These are phyloP conservation scores for Penicillium argentinense DNA, from an alignment of 495 filamentous ascomycete genomes.

Conservation along the genomic window DNA sequence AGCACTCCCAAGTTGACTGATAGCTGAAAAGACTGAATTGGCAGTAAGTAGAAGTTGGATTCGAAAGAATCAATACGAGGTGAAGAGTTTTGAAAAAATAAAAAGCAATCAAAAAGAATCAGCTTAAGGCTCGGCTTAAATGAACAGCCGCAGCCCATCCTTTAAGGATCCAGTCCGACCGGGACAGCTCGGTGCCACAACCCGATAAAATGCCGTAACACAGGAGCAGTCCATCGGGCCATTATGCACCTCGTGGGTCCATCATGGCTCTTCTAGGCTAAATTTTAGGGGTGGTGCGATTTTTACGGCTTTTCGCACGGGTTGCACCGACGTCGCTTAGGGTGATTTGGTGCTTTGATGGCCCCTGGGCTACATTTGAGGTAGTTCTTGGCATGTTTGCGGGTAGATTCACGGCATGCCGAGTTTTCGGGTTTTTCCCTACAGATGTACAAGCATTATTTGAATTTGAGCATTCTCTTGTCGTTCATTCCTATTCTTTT, in stretches of 20 bases:
- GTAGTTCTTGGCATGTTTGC: background rate
- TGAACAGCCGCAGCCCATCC: conserved; percentile 10
- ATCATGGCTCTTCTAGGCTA: background rate
- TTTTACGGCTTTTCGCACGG: background rate
- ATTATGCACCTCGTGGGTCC: background rate
- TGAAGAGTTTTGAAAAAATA: background rate
- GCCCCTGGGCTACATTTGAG: no score
- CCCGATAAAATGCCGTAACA: conserved; percentile 17
- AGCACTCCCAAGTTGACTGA: no score
- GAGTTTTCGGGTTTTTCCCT: background rate
- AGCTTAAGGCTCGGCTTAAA: conserved; percentile 6
- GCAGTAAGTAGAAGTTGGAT: background rate
- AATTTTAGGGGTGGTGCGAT: background rate
- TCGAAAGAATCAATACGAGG: background rate
- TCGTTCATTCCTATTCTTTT: no score
- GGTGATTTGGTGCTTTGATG: no score
- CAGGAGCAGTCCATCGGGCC: background rate
- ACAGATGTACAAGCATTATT: no score
- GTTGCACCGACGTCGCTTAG: background rate
- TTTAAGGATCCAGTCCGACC: conserved; percentile 7
- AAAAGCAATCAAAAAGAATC: background rate
- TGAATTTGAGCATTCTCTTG: no score
- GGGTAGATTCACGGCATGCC: conserved; percentile 1
- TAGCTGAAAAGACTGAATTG: background rate
- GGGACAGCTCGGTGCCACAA: conserved; percentile 13